These are phyloP conservation scores for Crithidia brevicula DNA, from an alignment of 208 protist species.

Conservation along the genomic window DNA sequence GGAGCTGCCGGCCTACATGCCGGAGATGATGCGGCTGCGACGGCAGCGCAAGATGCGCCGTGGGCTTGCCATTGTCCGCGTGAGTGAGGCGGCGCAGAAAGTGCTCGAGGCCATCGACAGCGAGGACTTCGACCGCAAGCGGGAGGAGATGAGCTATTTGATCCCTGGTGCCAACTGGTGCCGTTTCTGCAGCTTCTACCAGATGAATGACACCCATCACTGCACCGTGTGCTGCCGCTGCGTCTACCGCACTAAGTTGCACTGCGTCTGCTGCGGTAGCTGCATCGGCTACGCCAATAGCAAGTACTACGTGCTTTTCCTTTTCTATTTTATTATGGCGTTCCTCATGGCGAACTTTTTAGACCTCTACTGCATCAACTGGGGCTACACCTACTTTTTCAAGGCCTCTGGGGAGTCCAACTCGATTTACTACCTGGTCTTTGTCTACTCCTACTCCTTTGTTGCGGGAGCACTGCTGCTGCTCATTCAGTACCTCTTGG, in stretches of 20 bases:
- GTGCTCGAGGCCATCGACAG: constrained; percentile 35
- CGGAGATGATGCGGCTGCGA: constrained; percentile 40
- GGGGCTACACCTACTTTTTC: constrained; percentile 37
- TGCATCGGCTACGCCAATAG: constrained; percentile 84
- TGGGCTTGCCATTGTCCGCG: constrained; percentile 36
- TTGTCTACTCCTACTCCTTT: constrained; percentile 26
- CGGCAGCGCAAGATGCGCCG: constrained; percentile 43
- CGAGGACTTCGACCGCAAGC: constrained; percentile 27
- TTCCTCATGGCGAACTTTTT: constrained; percentile 23
- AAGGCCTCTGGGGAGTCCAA: constrained; percentile 18
- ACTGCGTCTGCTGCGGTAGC: constrained; percentile 80
- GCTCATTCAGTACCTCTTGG: constrained; percentile 23
- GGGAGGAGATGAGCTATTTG: constrained; percentile 63
- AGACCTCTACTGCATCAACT: constrained; percentile 27
- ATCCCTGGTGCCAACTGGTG: constrained; percentile 55
- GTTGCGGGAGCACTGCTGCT: background rate
- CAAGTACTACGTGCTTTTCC: constrained; percentile 80
- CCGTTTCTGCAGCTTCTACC: constrained; percentile 69
- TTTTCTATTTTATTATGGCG: constrained; percentile 33
- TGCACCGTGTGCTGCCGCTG: constrained; percentile 81
- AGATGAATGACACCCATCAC: constrained; percentile 80
- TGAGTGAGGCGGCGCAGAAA: constrained; percentile 46
- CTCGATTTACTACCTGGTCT: constrained; percentile 33
- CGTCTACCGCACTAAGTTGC: constrained; percentile 73
- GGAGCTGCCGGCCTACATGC: constrained; percentile 38